Base-by-base conservation (phyloP, 495 filamentous ascomycete genomes). In the Recurvomyces mirabilis region DNA sequence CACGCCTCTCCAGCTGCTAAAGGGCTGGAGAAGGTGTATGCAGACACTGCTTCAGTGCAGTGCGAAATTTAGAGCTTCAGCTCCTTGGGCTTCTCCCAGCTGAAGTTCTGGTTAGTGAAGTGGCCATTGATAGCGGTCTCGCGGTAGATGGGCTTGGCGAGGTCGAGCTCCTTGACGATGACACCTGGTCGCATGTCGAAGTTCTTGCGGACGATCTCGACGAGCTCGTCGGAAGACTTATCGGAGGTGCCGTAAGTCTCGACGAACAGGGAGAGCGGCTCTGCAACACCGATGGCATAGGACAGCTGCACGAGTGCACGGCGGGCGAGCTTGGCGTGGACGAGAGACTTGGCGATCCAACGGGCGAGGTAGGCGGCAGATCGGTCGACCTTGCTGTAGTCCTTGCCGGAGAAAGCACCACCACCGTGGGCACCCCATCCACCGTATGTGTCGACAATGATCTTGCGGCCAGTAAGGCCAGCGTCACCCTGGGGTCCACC, bases 381-480 rank as follows among this genome's bases (percentile, higher is more conserved):
- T 56, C 91, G 84, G 65, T 98, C 91, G 68, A 98, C 91, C 76
- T 98, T 98, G 71, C 87, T 94, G 83, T 94, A 98, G 66, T 98
- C 91, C 79, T 98, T 98, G 63, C 91, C 91, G 61, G 91, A 96
- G 82, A 98, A 98, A 66, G 91, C 91, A 77, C 91, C 91, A 72
- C 91, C 91, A 76, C 91, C 91, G 74, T 98, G 91, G 55, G 91
- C 91, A 71, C 91, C 91, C 91, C 91, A 98, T 59, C 91, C 91
- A 72, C 91, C 91, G 73, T 98, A 98, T 68, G 91, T 96, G 70
- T 98, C 91, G 64, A 98, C 91, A 60, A 98, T 98, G 77, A 98
- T 98, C 78, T 98, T 98, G 65, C 91, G 88, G 66, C 91, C 91
- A 52, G 91, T 98, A 41, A 98, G 77, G 77, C 91, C 91, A 59